Conservation (phyloP, 1,284 basidiomycete species). For the Cryptococcus sp. region DNA sequence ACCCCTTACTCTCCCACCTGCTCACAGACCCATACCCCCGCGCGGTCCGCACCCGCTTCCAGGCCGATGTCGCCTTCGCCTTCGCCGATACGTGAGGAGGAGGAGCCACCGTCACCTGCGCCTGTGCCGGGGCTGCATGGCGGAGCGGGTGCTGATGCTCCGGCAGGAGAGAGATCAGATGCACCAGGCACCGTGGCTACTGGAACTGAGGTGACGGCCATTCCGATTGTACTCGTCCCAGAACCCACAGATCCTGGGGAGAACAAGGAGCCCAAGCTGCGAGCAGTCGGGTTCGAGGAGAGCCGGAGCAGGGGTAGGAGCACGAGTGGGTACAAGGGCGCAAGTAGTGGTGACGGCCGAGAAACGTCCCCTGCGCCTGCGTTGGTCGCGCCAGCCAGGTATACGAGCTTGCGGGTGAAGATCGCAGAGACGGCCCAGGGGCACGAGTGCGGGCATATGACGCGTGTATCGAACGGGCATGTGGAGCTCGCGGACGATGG, state of each 20-base stretch:
- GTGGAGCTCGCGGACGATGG: neutral
- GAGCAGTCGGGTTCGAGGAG: no score
- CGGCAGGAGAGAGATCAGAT: no score
- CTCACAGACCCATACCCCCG: no score
- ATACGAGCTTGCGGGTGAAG: neutral
- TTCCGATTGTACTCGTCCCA: slow-evolving; percentile 14
- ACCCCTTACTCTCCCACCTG: no score
- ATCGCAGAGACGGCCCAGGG: neutral
- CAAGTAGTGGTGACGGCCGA: neutral
- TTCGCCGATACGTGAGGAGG: slow-evolving; percentile 14
- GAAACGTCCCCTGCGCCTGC: neutral
- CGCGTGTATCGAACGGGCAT: neutral
- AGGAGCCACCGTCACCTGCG: neutral
- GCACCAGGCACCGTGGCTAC: no score
- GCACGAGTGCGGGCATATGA: neutral
- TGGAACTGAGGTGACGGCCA: slow-evolving; percentile 2
- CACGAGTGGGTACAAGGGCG: no score
- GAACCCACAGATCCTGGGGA: neutral
- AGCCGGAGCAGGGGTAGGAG: no score
- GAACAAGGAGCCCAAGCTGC: no score
- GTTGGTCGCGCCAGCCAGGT: neutral
- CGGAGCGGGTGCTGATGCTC: no score
- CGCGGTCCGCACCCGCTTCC: no score
- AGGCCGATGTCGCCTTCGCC: neutral
- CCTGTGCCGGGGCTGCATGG: no score